Evolutionary conservation across 495 filamentous ascomycete genomes (phyloP).

Genomic region (Lasiosphaeria ovina): DNA sequence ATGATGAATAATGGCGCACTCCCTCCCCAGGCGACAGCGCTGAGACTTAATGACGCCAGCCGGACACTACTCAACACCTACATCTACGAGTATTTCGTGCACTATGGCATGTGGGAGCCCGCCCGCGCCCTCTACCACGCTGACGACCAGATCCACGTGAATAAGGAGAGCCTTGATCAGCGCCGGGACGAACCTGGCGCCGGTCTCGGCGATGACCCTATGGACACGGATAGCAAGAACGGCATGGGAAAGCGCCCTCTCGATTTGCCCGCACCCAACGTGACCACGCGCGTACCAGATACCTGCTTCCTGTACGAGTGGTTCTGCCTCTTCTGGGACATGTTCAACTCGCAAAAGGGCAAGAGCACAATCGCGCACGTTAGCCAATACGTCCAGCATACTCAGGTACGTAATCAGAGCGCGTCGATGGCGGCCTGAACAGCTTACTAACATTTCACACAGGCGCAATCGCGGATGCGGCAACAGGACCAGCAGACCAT

Average conservation of each 20-base stretch:
- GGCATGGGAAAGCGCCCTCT: constrained; percentile 69
- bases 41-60: constrained; percentile 35
- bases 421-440: background rate
- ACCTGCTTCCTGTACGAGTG: constrained; percentile 88
- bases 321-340: constrained; percentile 97
- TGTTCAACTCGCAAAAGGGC: constrained; percentile 74
- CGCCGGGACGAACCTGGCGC: constrained; percentile 63
- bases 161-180: constrained; percentile 56
- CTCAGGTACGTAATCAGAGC: constrained; percentile 59
- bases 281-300: constrained; percentile 62
- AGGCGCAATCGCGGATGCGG: constrained; percentile 66
- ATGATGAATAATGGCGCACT: constrained; percentile 69
- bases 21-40: constrained; percentile 30
- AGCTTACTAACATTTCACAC: constrained; percentile 19
- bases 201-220: constrained; percentile 74
- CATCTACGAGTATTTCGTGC: constrained; percentile 95
- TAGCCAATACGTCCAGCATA: constrained; percentile 72
- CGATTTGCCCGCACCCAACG: constrained; percentile 73
- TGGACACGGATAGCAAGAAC: constrained; percentile 82
- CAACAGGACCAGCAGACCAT: constrained; percentile 67
- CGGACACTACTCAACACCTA: constrained; percentile 75
- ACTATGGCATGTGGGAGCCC: constrained; percentile 74
- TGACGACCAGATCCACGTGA: constrained; percentile 54
- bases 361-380: constrained; percentile 54
- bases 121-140: constrained; percentile 71